Conservation (phyloP, 2,329 filamentous ascomycete species). For the Fusarium brevicatenulatum region DNA sequence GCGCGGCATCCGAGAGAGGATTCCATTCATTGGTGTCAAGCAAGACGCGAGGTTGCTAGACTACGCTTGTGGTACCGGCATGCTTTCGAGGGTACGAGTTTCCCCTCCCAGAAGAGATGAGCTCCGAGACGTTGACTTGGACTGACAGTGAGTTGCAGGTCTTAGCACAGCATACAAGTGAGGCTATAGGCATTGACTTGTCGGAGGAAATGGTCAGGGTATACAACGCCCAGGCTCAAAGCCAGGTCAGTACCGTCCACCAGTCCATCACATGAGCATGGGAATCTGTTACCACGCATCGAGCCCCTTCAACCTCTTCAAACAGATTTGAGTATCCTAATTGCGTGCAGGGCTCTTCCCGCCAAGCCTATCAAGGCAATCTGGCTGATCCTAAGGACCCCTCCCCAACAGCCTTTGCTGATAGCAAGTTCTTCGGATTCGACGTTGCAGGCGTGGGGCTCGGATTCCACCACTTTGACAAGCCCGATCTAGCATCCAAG, state of each 20-base stretch:
- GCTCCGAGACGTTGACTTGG: neutral
- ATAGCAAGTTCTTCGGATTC: conserved; percentile 73
- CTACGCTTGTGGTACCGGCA: conserved; percentile 79
- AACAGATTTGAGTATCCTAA: conserved; percentile 1
- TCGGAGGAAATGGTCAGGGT: conserved; percentile 75
- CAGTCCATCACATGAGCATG: neutral
- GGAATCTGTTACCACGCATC: neutral
- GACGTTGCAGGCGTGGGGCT: conserved; percentile 72
- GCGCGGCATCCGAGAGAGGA: conserved; percentile 61
- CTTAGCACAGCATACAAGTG: conserved; percentile 51
- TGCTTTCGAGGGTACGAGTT: conserved; percentile 68
- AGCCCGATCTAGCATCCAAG: conserved; percentile 68
- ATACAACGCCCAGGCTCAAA: conserved; percentile 70
- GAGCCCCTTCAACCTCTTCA: neutral
- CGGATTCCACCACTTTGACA: conserved; percentile 74
- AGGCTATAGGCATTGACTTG: conserved; percentile 75
- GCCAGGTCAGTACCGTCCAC: conserved; percentile 55
- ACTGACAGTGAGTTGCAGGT: conserved; percentile 30
- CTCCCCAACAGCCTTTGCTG: conserved; percentile 65
- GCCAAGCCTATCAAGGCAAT: conserved; percentile 68
- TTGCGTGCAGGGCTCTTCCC: conserved; percentile 49
- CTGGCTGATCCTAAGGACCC: conserved; percentile 59
- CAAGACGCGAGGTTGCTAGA: conserved; percentile 69
- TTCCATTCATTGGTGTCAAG: conserved; percentile 69
- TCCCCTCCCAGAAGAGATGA: neutral